Conservation (phyloP, 2,329 filamentous ascomycete genomes). For the Xylariales sp. region DNA sequence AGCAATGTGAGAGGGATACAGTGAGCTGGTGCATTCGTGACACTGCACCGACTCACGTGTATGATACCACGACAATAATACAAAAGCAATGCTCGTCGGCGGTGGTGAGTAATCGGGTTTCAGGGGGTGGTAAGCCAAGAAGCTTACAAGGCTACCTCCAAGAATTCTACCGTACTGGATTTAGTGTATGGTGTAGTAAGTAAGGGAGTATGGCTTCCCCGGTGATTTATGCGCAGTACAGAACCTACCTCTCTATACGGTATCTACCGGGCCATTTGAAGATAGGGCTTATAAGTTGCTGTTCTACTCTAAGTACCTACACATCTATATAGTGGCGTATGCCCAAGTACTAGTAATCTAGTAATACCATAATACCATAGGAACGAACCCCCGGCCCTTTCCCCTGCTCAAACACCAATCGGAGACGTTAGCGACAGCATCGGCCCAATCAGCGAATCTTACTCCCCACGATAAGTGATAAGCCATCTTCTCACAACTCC, state of each 20-base stretch:
- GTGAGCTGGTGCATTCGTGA: not conserved
- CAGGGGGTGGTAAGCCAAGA: slow-evolving; percentile 9
- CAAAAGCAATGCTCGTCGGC: not conserved
- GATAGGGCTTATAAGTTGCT: not conserved
- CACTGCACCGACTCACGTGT: not conserved
- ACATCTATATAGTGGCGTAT: no score
- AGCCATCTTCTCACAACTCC: slow-evolving; percentile 9
- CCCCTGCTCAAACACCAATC: slow-evolving; percentile 18
- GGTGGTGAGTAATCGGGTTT: not conserved
- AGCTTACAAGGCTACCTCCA: not conserved
- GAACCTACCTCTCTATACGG: no score
- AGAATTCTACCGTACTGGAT: not conserved
- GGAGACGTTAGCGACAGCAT: slow-evolving; percentile 23
- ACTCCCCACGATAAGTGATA: not conserved
- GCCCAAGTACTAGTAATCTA: no score
- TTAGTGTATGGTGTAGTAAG: not conserved
- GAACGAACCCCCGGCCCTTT: no score
- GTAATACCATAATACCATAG: no score
- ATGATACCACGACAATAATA: not conserved
- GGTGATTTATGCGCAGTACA: not conserved
- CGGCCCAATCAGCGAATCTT: slow-evolving; percentile 1
- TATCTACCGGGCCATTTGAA: not conserved
- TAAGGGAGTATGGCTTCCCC: not conserved
- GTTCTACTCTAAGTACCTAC: no score
- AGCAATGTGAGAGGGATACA: no score